Conservation (phyloP, 2,329 filamentous ascomycete genomes). For the Lojkania enalia region DNA sequence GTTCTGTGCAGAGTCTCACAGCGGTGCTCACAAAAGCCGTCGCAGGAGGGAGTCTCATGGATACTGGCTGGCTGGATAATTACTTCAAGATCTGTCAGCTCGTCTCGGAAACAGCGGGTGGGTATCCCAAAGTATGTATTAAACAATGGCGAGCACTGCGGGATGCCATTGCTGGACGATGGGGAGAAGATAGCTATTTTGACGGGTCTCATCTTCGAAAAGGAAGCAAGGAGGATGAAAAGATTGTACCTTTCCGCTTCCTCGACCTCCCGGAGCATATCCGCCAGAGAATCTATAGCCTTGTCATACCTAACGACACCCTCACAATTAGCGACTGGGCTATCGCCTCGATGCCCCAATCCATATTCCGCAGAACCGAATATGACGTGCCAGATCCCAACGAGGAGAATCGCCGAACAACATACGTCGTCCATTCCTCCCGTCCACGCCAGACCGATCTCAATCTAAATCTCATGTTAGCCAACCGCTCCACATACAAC, state of each 20-base stretch:
- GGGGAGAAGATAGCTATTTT: neutral
- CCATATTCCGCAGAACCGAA: slow-evolving; percentile 9
- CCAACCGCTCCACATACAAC: slow-evolving; percentile 7
- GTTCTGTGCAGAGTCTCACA: neutral
- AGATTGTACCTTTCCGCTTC: neutral
- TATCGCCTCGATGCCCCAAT: slow-evolving; percentile 4
- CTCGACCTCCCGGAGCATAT: slow-evolving; percentile 10
- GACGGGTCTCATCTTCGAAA: no score
- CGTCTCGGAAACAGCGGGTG: neutral
- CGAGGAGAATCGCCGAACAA: slow-evolving; percentile 9
- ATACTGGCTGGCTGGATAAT: slow-evolving; percentile 9
- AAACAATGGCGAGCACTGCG: slow-evolving; percentile 2
- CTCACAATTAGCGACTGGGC: slow-evolving; percentile 14
- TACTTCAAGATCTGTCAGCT: slow-evolving; percentile 3
- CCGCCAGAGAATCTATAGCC: slow-evolving; percentile 4
- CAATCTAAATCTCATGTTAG: slow-evolving; percentile 9
- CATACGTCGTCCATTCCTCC: slow-evolving; percentile 9
- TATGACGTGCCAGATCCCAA: slow-evolving; percentile 9
- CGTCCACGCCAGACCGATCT: neutral
- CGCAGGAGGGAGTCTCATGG: slow-evolving; percentile 5
- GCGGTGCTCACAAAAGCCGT: neutral
- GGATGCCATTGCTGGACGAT: slow-evolving; percentile 1
- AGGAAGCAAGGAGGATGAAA: neutral
- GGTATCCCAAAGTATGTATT: slow-evolving; percentile 7
- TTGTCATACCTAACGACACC: slow-evolving; percentile 2